Evolutionary conservation across 148 eudicot genomes (phyloP).

Genomic region (Rhododendron henanense): DNA sequence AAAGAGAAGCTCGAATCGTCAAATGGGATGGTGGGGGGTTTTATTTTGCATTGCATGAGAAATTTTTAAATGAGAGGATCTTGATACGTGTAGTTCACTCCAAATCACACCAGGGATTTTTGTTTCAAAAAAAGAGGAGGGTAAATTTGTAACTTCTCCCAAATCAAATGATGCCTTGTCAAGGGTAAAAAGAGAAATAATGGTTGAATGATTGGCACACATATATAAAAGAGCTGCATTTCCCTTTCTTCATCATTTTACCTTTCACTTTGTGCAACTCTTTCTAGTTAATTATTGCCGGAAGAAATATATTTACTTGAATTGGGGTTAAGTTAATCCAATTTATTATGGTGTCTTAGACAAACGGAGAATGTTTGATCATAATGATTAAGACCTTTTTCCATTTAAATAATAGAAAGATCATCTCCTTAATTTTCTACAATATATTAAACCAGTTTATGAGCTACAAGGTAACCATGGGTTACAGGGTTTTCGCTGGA

Average conservation of each 20-base stretch:
- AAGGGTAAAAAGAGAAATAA: background rate
- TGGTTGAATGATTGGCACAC: background rate
- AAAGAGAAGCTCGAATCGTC: background rate
- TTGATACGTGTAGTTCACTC: background rate
- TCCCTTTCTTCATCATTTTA: conserved; percentile 11
- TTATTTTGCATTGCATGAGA: too few relatives aligned
- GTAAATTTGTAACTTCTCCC: background rate
- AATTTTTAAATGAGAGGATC: too few relatives aligned
- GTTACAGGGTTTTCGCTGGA: too few relatives aligned
- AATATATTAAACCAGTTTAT: background rate
- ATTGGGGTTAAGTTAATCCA: background rate
- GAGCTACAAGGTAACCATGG: too few relatives aligned
- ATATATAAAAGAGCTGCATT: background rate
- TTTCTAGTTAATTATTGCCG: conserved; percentile 6
- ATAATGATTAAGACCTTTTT: background rate
- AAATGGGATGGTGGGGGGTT: too few relatives aligned
- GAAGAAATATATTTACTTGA: background rate
- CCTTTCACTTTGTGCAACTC: conserved; percentile 1
- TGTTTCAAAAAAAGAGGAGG: too few relatives aligned
- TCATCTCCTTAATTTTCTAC: background rate
- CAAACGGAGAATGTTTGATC: conserved; percentile 14
- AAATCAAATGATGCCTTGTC: background rate
- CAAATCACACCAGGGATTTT: background rate
- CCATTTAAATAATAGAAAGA: background rate
- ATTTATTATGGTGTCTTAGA: background rate